A percentile compares a stretch with the other conserved stretches of the same genome.
Conservation (phyloP, 164 flowering plant genomes). For the Cinnamomum micranthum region DNA sequence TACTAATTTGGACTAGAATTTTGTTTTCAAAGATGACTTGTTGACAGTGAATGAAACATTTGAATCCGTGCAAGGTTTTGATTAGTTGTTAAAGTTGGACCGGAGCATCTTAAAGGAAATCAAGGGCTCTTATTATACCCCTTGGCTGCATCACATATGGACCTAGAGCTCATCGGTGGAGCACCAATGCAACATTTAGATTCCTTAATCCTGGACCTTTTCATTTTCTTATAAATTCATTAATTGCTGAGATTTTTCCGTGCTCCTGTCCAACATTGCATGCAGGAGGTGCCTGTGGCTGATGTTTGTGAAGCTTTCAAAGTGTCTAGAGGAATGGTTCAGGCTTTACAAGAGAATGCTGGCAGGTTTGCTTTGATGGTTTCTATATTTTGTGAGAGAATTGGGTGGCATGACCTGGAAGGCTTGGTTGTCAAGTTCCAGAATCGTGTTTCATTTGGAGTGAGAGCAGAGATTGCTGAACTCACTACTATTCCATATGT, state of each 20-base stretch:
- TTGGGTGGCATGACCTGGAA: slow-evolving; percentile 97
- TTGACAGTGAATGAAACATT: no score
- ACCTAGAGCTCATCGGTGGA: neutral
- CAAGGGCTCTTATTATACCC: no score
- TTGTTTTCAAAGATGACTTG: no score
- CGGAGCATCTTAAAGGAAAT: no score
- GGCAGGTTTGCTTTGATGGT: slow-evolving; percentile 99
- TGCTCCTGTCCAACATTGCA: slow-evolving; percentile 6
- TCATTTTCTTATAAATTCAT: neutral
- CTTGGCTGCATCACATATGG: neutral
- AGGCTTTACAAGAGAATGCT: slow-evolving; percentile 95
- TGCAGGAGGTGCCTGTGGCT: slow-evolving; percentile 82
- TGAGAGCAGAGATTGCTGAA: slow-evolving; percentile 93
- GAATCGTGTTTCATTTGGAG: slow-evolving; percentile 95
- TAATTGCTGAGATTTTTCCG: no score
- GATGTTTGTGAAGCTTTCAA: slow-evolving; percentile 93
- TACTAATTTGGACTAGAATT: no score
- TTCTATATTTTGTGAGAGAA: slow-evolving; percentile 92
- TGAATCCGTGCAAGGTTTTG: no score
- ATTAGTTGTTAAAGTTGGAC: no score
- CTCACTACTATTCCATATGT: slow-evolving; percentile 88
- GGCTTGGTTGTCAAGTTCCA: slow-evolving; percentile 90
- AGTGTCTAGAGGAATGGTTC: slow-evolving; percentile 99
- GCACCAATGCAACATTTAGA: neutral
- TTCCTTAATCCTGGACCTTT: neutral